phyloP scores from a whole-genome alignment of 257 asterid genomes.

The Marsdenia floribunda region DNA sequence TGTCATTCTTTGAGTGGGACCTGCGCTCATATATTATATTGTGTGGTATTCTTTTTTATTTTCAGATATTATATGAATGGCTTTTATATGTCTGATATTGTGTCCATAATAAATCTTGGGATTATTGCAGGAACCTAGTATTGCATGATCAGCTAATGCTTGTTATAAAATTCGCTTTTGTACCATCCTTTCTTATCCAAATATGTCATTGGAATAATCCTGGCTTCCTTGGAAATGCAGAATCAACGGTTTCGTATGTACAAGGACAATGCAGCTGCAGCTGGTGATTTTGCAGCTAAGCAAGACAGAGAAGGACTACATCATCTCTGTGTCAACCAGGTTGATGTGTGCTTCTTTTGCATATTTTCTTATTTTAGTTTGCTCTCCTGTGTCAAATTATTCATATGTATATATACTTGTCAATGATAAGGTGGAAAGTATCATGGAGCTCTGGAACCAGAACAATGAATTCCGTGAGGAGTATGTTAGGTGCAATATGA shows the following conservation, averaged over 20 bases:
- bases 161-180: background rate
- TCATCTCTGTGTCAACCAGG: constrained; percentile 59
- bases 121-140: background rate
- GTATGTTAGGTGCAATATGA: constrained; percentile 49
- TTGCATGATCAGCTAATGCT: background rate
- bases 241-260: constrained; percentile 52
- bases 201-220: background rate
- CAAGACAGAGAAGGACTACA: constrained; percentile 54
- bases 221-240: constrained; percentile 44
- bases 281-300: constrained; percentile 43
- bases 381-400: constrained; percentile 5
- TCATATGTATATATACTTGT: background rate
- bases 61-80: background rate
- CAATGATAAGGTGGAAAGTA: constrained; percentile 48
- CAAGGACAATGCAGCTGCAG: constrained; percentile 59
- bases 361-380: constrained; percentile 4
- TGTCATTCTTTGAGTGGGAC: background rate
- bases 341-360: constrained; percentile 15
- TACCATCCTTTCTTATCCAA: background rate
- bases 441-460: constrained; percentile 75
- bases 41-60: background rate
- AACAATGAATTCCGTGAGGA: constrained; percentile 62
- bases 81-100: background rate
- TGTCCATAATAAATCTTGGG: background rate
- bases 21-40: background rate